Conservation (phyloP, 2,329 filamentous ascomycete species). For the Fusarium palustre region DNA sequence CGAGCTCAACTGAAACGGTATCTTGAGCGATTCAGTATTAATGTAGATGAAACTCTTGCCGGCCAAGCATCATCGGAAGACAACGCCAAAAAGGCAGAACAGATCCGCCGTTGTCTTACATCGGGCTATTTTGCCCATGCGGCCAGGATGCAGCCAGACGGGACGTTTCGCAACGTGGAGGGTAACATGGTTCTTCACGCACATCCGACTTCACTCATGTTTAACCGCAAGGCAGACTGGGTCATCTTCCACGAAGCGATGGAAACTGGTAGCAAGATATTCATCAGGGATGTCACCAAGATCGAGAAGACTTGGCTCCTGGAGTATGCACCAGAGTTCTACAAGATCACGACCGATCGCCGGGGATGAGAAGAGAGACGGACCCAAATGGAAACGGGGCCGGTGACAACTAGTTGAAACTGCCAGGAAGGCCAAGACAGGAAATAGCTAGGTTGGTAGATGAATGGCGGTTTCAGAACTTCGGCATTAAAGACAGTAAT, state of each 20-base stretch:
- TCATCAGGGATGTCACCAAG: conserved; percentile 91
- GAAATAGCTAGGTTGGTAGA: conserved; percentile 18
- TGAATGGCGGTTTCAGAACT: conserved; percentile 39
- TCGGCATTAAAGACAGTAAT: conserved; percentile 25
- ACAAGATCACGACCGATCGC: conserved; percentile 65
- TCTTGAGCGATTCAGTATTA: conserved; percentile 84
- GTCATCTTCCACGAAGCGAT: conserved; percentile 95
- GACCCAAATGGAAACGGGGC: conserved; percentile 20
- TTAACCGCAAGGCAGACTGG: conserved; percentile 96
- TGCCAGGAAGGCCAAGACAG: conserved; percentile 15
- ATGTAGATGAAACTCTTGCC: conserved; percentile 72
- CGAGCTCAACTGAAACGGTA: conserved; percentile 87
- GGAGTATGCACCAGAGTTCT: conserved; percentile 89
- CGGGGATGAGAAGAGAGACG: conserved; percentile 33
- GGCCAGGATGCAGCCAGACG: conserved; percentile 93
- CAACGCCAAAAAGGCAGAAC: conserved; percentile 66
- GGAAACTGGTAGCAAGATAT: conserved; percentile 89
- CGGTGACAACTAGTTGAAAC: conserved; percentile 36
- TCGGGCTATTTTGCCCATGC: conserved; percentile 94
- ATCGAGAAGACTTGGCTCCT: conserved; percentile 93
- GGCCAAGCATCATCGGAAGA: conserved; percentile 49
- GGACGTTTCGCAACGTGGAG: conserved; percentile 86
- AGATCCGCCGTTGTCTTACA: conserved; percentile 86
- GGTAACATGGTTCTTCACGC: conserved; percentile 83
- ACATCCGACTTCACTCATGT: conserved; percentile 93